Evolutionary conservation across 306 rosid genomes (phyloP), one percentile per base, ranked within the genome.

Genomic region (Vicia faba): DNA sequence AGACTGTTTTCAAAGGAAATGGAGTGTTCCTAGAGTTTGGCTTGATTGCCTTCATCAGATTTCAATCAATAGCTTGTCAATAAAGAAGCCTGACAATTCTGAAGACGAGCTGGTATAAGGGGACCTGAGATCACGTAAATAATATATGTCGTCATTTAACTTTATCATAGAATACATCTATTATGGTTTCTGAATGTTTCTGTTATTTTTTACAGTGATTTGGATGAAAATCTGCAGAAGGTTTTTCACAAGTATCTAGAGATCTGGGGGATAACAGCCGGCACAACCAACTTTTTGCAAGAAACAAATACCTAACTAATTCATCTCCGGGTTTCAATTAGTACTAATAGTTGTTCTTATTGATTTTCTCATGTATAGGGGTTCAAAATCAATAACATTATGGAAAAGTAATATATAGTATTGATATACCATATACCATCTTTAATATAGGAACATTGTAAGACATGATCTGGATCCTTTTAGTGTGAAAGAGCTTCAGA

Each of bases 141-240:
- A 23, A 25, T 55, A 18, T 7, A 64, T 51, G 6, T 6, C n/a
- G 8, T 39, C 23, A 8, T 72, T 11, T 10, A 11, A 23, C 36
- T 40, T 20, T 64, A 8, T 39, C 59, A 39, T 62, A 43, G 29
- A 44, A 11, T 44, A 20, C 4, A 4, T 11, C 59, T 48, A 28
- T 23, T 48, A 38, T n/a, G 28, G 40, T 53, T 25, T 9, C 73
- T 74, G n/a, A 74, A 11, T 11, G 14, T 49, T 19, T 15, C 3
- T 23, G 23, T 8, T 44, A 7, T 8, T 29, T 67, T 66, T 59
- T 28, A 14, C 83, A 93, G 98, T 15, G 97, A 93, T 69, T 83
- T 93, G 87, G 98, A 93, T 78, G 96, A 84, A 68, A 83, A 85
- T 72, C 78, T 93, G 80, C 95, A 85, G 73, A 88, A 80, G 83